These are phyloP conservation scores for Sherardia arvensis DNA, from an alignment of 257 asterid genomes.

Conservation along the genomic window DNA sequence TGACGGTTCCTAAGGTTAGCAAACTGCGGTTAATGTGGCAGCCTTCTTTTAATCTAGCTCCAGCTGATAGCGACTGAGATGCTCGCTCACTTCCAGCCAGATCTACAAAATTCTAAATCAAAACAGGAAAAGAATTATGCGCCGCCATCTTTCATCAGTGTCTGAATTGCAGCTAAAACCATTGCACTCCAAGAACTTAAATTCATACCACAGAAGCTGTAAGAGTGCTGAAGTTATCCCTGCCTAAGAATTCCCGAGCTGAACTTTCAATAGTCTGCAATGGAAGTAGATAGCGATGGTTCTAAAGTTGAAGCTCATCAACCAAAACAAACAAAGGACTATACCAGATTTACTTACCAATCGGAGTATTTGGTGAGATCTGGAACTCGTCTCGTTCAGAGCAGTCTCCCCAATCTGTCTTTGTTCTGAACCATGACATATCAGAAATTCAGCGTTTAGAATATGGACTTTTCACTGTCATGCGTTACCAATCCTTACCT, in stretches of 20 bases:
- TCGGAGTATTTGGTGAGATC: constrained; percentile 95
- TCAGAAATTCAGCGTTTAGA: neutral
- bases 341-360: constrained; percentile 38
- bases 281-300: neutral
- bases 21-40: constrained; percentile 95
- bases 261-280: constrained; percentile 89
- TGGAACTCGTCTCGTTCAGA: constrained; percentile 84
- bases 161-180: constrained; percentile 2
- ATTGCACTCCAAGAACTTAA: constrained; percentile 2
- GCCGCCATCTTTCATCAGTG: constrained; percentile 7
- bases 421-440: constrained; percentile 51
- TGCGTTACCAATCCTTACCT: constrained; percentile 33
- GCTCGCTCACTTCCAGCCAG: constrained; percentile 98
- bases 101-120: constrained; percentile 74
- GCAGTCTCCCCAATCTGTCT: constrained; percentile 92
- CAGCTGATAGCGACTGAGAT: constrained; percentile 85
- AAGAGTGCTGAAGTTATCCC: constrained; percentile 61
- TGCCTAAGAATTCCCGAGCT: constrained; percentile 60
- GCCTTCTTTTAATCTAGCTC: constrained; percentile 91
- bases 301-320: neutral
- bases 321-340: neutral
- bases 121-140: constrained; percentile 12
- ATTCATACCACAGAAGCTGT: constrained; percentile 74
- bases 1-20: constrained; percentile 83
- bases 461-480: neutral